Evolutionary conservation across 177 flowering plant species (phyloP).

Genomic region (Vitis hybrid): DNA sequence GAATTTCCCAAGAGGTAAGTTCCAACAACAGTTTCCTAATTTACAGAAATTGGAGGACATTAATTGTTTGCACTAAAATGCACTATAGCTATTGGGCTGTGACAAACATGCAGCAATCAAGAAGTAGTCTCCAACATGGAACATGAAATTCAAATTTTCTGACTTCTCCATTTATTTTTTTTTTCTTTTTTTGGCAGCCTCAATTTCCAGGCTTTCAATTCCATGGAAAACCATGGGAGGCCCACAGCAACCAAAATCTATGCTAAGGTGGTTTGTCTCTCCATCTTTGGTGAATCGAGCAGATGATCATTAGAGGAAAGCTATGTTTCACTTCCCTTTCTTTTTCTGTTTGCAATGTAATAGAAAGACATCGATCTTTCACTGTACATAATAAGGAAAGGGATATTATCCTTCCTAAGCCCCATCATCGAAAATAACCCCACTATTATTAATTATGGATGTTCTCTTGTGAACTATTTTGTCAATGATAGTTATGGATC

Average conservation of each 20-base stretch:
- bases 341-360: constrained; percentile 7
- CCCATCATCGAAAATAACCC: not conserved
- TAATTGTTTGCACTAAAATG: not conserved
- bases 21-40: constrained; percentile 12
- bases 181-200: constrained; percentile 25
- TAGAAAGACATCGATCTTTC: not conserved
- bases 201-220: constrained; percentile 32
- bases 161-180: not conserved
- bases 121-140: constrained; percentile 13
- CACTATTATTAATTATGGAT: not conserved
- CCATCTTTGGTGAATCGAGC: not conserved
- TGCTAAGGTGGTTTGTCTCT: constrained; percentile 2
- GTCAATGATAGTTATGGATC: too few relatives aligned
- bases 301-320: not conserved
- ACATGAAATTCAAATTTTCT: constrained; percentile 2
- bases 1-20: constrained; percentile 31
- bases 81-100: constrained; percentile 6
- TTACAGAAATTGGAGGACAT: constrained; percentile 11
- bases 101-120: constrained; percentile 7
- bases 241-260: constrained; percentile 20
- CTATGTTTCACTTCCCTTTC: not conserved
- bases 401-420: not conserved
- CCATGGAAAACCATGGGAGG: constrained; percentile 36
- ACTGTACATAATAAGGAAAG: not conserved
- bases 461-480: too few relatives aligned